phyloP scores from a whole-genome alignment of 2,329 filamentous ascomycete species.

The Lasiodiplodia sp. region DNA sequence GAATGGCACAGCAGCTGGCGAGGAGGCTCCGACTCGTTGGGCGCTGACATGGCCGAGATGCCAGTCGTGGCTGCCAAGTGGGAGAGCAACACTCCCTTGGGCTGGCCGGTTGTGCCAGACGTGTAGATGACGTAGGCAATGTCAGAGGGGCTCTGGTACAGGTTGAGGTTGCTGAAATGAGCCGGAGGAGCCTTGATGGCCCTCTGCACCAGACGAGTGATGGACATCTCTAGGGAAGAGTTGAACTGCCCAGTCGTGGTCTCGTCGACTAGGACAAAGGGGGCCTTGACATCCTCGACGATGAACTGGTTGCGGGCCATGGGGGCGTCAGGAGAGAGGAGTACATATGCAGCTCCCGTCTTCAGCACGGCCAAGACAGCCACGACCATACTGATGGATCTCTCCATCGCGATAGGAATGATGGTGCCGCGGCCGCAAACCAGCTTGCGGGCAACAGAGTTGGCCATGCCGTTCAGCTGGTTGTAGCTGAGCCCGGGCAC shows the following conservation, averaged over 20 bases:
- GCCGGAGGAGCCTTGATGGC: not conserved
- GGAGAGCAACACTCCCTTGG: constrained; percentile 22
- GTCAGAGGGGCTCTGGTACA: not conserved
- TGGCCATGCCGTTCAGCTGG: not conserved
- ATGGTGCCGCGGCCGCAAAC: constrained; percentile 34
- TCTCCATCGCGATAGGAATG: constrained; percentile 38
- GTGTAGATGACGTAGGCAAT: constrained; percentile 26
- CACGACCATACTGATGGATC: constrained; percentile 31
- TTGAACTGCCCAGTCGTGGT: not conserved
- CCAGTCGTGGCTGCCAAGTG: constrained; percentile 9
- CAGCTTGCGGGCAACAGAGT: not conserved
- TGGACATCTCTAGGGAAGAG: not conserved
- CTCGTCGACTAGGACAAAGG: not conserved
- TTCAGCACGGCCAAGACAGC: constrained; percentile 42
- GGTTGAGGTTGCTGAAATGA: not conserved
- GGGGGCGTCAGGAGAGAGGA: constrained; percentile 35
- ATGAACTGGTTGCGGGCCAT: constrained; percentile 46
- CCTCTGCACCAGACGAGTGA: not conserved
- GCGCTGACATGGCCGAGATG: not conserved
- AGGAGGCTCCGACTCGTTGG: no score
- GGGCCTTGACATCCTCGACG: not conserved
- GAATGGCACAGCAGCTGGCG: constrained; percentile 5
- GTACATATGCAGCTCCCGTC: constrained; percentile 56
- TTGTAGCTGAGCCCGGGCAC: not conserved
- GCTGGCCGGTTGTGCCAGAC: constrained; percentile 19